Percentiles rank a stretch among this genome's conserved stretches.
Evolutionary conservation across 2,329 filamentous ascomycete species (phyloP).

Genomic region (Xylariales sp.): DNA sequence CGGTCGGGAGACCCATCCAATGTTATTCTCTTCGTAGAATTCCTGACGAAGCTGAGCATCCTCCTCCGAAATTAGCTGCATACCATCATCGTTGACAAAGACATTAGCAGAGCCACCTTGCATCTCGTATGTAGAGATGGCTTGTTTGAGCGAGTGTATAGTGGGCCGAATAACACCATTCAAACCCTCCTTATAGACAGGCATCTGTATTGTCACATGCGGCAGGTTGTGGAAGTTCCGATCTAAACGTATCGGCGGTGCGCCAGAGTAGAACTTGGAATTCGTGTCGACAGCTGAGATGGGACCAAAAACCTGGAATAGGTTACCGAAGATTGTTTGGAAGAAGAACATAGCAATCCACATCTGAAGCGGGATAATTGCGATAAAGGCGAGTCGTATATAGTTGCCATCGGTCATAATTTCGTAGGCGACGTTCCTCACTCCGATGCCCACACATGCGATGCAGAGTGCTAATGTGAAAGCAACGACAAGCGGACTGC

Average conservation of each 20-base stretch:
- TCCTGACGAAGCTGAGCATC: conserved; percentile 44
- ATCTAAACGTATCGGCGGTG: conserved; percentile 30
- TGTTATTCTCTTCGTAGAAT: conserved; percentile 54
- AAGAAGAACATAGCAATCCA: conserved; percentile 52
- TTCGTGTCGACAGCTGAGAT: conserved; percentile 40
- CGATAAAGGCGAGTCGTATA: conserved; percentile 48
- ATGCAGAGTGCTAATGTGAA: conserved; percentile 49
- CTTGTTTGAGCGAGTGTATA: conserved; percentile 49
- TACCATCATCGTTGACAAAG: conserved; percentile 65
- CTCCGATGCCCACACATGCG: conserved; percentile 51
- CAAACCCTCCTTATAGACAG: conserved; percentile 45
- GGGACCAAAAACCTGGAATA: conserved; percentile 47
- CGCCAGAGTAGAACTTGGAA: conserved; percentile 41
- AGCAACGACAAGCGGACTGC: conserved; percentile 49
- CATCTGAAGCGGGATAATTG: conserved; percentile 47
- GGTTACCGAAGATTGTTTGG: conserved; percentile 43
- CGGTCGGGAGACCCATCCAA: conserved; percentile 52
- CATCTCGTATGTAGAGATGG: conserved; percentile 55
- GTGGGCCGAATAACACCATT: conserved; percentile 50
- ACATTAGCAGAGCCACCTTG: conserved; percentile 64
- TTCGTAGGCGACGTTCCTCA: conserved; percentile 50
- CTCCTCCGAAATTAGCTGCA: conserved; percentile 53
- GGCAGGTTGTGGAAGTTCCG: conserved; percentile 37
- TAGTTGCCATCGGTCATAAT: conserved; percentile 48
- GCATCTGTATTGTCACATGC: conserved; percentile 45